Conservation (phyloP, 2,329 filamentous ascomycete species). For the Fusarium tanahbumbuense region DNA sequence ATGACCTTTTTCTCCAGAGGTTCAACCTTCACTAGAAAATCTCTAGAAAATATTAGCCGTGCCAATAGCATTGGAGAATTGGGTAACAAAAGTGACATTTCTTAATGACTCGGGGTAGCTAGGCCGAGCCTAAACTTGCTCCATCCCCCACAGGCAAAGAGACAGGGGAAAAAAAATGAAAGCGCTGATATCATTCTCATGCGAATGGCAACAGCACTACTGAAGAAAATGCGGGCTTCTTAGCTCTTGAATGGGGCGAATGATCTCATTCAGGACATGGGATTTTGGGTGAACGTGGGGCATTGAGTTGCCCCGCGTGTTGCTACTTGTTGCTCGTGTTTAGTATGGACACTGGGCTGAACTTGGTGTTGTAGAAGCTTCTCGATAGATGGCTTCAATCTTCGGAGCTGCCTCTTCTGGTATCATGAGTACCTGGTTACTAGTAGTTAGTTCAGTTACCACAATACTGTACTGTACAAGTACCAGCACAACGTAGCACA, state of each 20-base stretch:
- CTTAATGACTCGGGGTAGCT: neutral
- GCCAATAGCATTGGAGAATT: constrained; percentile 13
- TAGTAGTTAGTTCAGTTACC: neutral
- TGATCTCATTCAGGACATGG: constrained; percentile 34
- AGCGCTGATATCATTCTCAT: constrained; percentile 37
- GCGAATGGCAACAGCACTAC: constrained; percentile 4
- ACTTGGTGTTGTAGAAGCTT: constrained; percentile 31
- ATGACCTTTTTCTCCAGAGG: constrained; percentile 13
- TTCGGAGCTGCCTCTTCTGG: constrained; percentile 34
- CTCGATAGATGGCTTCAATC: constrained; percentile 8
- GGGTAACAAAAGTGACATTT: neutral
- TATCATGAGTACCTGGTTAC: constrained; percentile 1
- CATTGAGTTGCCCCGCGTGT: constrained; percentile 19
- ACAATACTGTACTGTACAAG: neutral
- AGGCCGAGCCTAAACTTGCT: neutral
- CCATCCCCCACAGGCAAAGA: constrained; percentile 8
- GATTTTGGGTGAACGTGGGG: constrained; percentile 24
- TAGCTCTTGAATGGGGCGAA: constrained; percentile 39
- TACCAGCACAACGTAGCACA: neutral
- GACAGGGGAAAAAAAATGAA: neutral
- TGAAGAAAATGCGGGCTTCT: constrained; percentile 19
- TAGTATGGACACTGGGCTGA: constrained; percentile 9
- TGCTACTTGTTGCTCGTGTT: constrained; percentile 1
- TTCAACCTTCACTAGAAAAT: neutral
- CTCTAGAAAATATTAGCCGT: constrained; percentile 10